Evolutionary conservation across 225 moss, liverwort and hornwort species (phyloP).

Genomic region (Physcomitrellopsis africana): DNA sequence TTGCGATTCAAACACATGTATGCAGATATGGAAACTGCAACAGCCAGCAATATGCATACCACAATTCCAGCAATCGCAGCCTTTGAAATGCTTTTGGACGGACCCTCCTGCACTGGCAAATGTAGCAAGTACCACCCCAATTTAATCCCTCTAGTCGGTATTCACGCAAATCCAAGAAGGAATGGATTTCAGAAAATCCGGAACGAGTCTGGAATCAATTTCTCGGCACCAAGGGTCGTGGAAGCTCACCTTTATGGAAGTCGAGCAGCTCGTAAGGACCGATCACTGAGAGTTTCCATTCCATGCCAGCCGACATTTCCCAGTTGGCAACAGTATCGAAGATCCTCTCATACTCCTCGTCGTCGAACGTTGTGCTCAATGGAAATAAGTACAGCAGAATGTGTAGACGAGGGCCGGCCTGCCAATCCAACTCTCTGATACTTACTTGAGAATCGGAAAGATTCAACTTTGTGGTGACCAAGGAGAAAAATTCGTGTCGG

Average conservation of each 20-base stretch:
- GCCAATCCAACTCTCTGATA: conserved; percentile 6
- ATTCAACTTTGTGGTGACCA: conserved; percentile 7
- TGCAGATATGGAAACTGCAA: background rate
- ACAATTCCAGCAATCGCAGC: conserved; percentile 17
- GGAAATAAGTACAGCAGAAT: conserved; percentile 22
- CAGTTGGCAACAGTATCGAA: conserved; percentile 16
- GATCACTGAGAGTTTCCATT: conserved; percentile 21
- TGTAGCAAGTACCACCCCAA: background rate
- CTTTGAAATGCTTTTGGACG: conserved; percentile 14
- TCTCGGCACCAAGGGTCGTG: background rate
- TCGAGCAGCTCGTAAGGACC: conserved; percentile 33
- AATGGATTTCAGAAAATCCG: background rate
- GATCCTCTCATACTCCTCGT: background rate
- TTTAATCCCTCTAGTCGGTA: background rate
- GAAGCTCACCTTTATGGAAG: conserved; percentile 15
- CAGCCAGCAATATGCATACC: background rate
- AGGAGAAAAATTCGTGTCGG: background rate
- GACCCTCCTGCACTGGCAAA: conserved; percentile 12
- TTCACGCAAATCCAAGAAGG: too few species aligned
- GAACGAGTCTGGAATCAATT: background rate
- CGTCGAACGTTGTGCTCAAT: conserved; percentile 7
- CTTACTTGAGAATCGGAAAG: conserved; percentile 30
- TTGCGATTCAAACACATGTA: background rate
- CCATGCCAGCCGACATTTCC: conserved; percentile 13
- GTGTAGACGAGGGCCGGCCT: conserved; percentile 18